Evolutionary conservation across 1,284 basidiomycete species (phyloP).

Genomic region (Cystobasidiaceae sp.): DNA sequence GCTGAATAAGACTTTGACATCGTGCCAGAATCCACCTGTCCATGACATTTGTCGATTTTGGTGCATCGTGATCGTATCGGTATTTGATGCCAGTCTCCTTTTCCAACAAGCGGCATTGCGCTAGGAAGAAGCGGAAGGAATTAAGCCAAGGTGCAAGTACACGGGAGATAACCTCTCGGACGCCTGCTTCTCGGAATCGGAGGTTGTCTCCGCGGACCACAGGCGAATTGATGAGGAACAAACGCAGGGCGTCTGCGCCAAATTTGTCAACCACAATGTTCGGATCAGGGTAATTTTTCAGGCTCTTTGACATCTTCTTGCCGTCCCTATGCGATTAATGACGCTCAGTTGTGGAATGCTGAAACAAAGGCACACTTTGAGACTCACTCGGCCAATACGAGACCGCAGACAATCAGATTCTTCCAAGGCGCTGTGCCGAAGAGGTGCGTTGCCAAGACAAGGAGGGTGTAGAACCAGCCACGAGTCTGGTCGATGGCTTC

Average conservation of each 20-base stretch:
- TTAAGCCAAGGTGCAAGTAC: constrained; percentile 99
- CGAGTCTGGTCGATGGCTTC: constrained; percentile 67
- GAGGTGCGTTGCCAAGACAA: constrained; percentile 90
- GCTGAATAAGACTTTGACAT: constrained; percentile 90
- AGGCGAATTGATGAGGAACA: constrained; percentile 98
- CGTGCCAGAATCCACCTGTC: constrained; percentile 96
- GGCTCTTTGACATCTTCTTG: constrained; percentile 99
- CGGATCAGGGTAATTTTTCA: constrained; percentile 98
- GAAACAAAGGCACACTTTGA: background rate
- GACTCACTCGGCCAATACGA: constrained; percentile 85
- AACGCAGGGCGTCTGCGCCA: constrained; percentile 93
- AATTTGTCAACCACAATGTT: constrained; percentile 83
- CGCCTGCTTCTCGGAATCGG: constrained; percentile 95
- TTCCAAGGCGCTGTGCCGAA: constrained; percentile 95
- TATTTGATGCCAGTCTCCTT: constrained; percentile 77
- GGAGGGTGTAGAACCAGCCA: constrained; percentile 98
- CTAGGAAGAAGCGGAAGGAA: constrained; percentile 97
- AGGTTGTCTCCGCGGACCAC: constrained; percentile 97
- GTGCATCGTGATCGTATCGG: constrained; percentile 77
- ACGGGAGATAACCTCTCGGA: constrained; percentile 89
- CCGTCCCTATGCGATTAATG: constrained; percentile 62
- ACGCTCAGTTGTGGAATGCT: constrained; percentile 2
- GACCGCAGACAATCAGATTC: constrained; percentile 93
- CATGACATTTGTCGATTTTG: constrained; percentile 90
- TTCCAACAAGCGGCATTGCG: constrained; percentile 83